Evolutionary conservation across 169 alveolate genomes (phyloP).

Genomic region (Plasmodium yoelii): DNA sequence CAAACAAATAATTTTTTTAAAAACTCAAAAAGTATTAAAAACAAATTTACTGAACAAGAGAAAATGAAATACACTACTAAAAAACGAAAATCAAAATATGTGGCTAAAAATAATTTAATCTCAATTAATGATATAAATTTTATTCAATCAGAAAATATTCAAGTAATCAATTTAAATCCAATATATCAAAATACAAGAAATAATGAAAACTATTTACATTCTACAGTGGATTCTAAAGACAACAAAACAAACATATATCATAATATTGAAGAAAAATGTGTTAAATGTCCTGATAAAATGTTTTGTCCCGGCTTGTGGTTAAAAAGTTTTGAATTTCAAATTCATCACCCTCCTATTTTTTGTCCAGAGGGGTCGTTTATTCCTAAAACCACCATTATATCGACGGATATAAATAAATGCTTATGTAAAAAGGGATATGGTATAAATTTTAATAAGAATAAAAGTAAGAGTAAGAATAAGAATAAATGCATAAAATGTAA

Average conservation of each 20-base stretch:
- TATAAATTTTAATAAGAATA: slow-evolving; percentile 17
- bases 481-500: slow-evolving; percentile 80
- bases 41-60: not conserved
- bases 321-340: slow-evolving; percentile 45
- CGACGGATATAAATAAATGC: slow-evolving; percentile 81
- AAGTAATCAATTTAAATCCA: not conserved
- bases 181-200: not conserved
- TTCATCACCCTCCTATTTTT: slow-evolving; percentile 83
- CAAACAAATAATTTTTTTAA: not conserved
- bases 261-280: slow-evolving; percentile 8
- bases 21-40: not conserved
- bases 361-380: slow-evolving; percentile 85
- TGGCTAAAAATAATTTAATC: too few species aligned
- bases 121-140: not conserved
- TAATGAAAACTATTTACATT: not conserved
- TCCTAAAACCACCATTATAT: slow-evolving; percentile 80
- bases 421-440: slow-evolving; percentile 83
- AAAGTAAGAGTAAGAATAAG: slow-evolving; percentile 2
- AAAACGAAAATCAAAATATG: too few species aligned
- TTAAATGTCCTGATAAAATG: slow-evolving; percentile 47
- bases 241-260: not conserved
- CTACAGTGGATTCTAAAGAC: slow-evolving; percentile 13
- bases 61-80: not conserved
- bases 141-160: slow-evolving; percentile 7
- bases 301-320: slow-evolving; percentile 72